These are phyloP conservation scores for Curvularia spicifera DNA, from an alignment of 2,329 filamentous ascomycete species.

Conservation along the genomic window DNA sequence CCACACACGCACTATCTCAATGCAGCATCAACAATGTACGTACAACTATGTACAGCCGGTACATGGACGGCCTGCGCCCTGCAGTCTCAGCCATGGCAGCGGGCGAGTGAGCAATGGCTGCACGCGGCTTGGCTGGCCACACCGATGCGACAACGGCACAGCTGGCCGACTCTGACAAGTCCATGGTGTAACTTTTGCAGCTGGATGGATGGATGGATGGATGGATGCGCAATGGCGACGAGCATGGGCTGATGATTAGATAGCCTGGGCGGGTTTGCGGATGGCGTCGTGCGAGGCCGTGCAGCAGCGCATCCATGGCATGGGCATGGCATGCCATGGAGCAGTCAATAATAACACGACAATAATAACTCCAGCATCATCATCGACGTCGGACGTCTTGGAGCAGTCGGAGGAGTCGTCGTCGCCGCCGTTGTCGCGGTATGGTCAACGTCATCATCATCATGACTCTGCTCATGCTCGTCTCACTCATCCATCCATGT, in stretches of 20 bases:
- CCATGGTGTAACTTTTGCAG: slow-evolving; percentile 3
- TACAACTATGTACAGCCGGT: slow-evolving; percentile 12
- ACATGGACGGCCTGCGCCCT: slow-evolving; percentile 17
- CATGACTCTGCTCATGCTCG: background rate
- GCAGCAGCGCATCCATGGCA: slow-evolving; percentile 21
- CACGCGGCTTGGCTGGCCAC: background rate
- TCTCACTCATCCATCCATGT: background rate
- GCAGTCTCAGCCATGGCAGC: slow-evolving; percentile 11
- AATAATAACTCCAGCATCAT: slow-evolving; percentile 8
- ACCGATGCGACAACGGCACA: slow-evolving; percentile 17
- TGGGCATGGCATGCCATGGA: slow-evolving; percentile 15
- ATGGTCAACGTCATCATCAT: background rate
- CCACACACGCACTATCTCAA: background rate
- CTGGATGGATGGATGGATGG: slow-evolving; percentile 24
- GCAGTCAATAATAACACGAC: slow-evolving; percentile 5
- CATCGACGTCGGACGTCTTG: slow-evolving; percentile 21
- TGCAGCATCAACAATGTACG: background rate
- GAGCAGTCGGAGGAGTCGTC: background rate
- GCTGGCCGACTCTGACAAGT: slow-evolving; percentile 17
- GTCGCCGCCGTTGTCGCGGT: background rate
- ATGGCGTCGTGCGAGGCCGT: slow-evolving; percentile 30
- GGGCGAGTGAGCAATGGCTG: background rate
- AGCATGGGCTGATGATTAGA: slow-evolving; percentile 6
- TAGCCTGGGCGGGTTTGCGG: slow-evolving; percentile 21
- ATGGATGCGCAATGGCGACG: background rate